Base-by-base conservation (phyloP, 2,329 filamentous ascomycete species). In the Geosmithia morbida region DNA sequence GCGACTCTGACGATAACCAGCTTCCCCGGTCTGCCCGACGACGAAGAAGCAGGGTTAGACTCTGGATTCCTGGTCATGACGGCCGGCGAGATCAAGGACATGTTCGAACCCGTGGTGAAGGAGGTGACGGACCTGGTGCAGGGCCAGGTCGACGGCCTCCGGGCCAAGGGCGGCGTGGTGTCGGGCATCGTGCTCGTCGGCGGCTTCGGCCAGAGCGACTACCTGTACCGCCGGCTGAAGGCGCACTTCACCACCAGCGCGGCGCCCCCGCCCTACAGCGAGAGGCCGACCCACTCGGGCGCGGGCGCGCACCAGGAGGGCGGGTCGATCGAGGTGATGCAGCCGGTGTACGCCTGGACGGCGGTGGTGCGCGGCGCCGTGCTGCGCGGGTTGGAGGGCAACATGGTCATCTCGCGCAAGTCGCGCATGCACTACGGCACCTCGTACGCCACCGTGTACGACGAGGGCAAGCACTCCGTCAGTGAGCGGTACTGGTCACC, bases 311-410 rank as follows among this genome's bases (percentile, higher is more conserved):
- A 71, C 20, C 64, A 68, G 29, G 70, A 73, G 45, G 66, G 69
- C 33, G 71, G 71, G 4, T 77, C 75, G 1, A 81, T 89, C 40
- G 83, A 88, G 62, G 82, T 89, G 26, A 85, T 89, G 75, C 85
- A 90, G 62, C 83, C 84, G 1, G 73, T 88, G 46, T 85, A 89
- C 59, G 83, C 85, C 1, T 88, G 85, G 84, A 88, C 84, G 7
- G 83, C 84, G 0, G 84, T 88, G 2, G 84, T 89, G 5, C 71
- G 85, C 50, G 85, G 85, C 7, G 85, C 85, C 0, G 85, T 88
- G 8, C 63, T 89, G 46, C 70, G 84, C 45, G 85, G 85, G 0
- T 61, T 89, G 16, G 84, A 89, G 60, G 84, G 84, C 17, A 87
- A 80, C 58, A 85, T 88, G 75, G 85, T 89, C 7, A 77, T 87